A percentile compares a stretch with the other conserved stretches of the same genome.
These are phyloP conservation scores for Nothopassalora personata DNA, from an alignment of 2,329 filamentous ascomycete genomes.

Conservation along the genomic window DNA sequence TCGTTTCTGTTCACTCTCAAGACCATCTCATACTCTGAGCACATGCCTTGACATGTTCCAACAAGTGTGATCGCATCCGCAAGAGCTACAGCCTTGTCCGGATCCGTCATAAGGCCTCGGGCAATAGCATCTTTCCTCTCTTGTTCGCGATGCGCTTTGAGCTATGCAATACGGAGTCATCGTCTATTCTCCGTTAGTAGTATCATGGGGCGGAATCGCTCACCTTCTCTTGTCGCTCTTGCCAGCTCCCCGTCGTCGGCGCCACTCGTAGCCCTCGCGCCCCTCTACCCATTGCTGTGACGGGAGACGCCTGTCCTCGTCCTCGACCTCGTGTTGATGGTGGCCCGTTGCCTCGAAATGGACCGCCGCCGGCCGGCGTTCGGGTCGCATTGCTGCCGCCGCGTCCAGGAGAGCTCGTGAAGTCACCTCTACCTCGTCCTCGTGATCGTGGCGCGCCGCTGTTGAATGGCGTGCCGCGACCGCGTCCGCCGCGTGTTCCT, in stretches of 20 bases:
- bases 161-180: conserved; percentile 30
- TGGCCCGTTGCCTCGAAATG: conserved; percentile 1
- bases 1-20: conserved; percentile 58
- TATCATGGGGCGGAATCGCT: conserved; percentile 5
- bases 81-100: conserved; percentile 55
- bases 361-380: not conserved
- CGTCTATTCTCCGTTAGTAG: conserved; percentile 24
- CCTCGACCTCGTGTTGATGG: not conserved
- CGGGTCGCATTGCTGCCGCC: not conserved
- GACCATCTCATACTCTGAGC: conserved; percentile 58
- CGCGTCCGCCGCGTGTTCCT: conserved; percentile 14
- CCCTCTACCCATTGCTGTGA: not conserved
- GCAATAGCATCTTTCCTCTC: conserved; percentile 49
- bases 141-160: conserved; percentile 46
- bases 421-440: conserved; percentile 2
- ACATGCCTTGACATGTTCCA: conserved; percentile 60
- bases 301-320: not conserved
- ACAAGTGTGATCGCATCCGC: conserved; percentile 57
- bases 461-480: conserved; percentile 12
- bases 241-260: conserved; percentile 14
- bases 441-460: conserved; percentile 1
- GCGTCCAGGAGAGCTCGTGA: not conserved
- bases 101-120: conserved; percentile 53
- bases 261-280: not conserved
- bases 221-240: conserved; percentile 22